Evolutionary conservation across 352 stramenopile genomes (phyloP).

Genomic region (Phytophthora ohioensis): DNA sequence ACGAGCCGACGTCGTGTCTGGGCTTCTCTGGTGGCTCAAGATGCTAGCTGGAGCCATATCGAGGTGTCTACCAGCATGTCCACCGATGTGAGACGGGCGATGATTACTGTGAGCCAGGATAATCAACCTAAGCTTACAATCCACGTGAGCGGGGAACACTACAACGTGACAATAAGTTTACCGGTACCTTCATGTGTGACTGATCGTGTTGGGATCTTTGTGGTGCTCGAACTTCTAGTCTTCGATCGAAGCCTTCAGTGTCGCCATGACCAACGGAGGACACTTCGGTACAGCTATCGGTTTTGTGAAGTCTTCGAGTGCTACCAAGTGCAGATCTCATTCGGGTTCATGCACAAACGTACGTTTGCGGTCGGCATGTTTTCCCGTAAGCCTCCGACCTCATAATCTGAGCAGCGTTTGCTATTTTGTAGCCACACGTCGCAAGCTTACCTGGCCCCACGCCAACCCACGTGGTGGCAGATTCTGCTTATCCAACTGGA

Average conservation of each 20-base stretch:
- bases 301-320: too few relatives aligned
- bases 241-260: too few relatives aligned
- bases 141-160: too few relatives aligned
- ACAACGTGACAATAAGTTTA: not conserved
- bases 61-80: not conserved
- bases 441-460: too few relatives aligned
- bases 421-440: not conserved
- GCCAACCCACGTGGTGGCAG: not conserved
- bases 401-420: slow-evolving; percentile 10
- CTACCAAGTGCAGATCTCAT: not conserved
- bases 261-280: not conserved
- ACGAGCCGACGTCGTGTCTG: slow-evolving; percentile 57
- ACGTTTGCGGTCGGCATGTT: not conserved
- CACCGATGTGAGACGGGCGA: slow-evolving; percentile 4
- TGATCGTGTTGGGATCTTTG: too few relatives aligned
- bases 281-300: too few relatives aligned
- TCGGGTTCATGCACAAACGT: not conserved
- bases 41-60: slow-evolving; percentile 26
- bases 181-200: not conserved
- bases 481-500: slow-evolving; percentile 11
- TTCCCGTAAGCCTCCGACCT: slow-evolving; percentile 17
- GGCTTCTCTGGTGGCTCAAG: slow-evolving; percentile 48
- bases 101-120: slow-evolving; percentile 11
- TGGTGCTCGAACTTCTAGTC: too few relatives aligned
- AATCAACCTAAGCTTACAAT: slow-evolving; percentile 1